phyloP scores from a whole-genome alignment of 306 rosid species.

The Casuarina cunninghamiana region DNA sequence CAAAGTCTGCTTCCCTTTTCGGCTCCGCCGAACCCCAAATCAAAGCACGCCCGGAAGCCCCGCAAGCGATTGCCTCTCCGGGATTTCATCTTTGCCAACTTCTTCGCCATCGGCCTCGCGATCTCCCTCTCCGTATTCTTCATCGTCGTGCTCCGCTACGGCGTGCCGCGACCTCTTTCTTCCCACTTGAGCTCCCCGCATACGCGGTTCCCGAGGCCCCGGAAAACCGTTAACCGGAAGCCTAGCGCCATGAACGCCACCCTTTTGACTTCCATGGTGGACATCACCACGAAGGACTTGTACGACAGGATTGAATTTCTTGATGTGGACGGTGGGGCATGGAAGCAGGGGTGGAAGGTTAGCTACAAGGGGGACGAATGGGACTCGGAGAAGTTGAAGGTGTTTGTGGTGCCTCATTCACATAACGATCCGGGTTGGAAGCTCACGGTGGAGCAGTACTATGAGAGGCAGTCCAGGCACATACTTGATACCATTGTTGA shows the following conservation, averaged over 20 bases:
- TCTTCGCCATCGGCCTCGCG: conserved; percentile 75
- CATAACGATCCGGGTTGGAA: conserved; percentile 99
- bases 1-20: conserved; percentile 61
- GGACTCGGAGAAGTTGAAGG: conserved; percentile 88
- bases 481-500: conserved; percentile 90
- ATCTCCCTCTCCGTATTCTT: conserved; percentile 62
- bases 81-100: conserved; percentile 71
- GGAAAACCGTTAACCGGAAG: conserved; percentile 49
- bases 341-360: conserved; percentile 98
- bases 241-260: conserved; percentile 22
- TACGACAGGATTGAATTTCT: conserved; percentile 77
- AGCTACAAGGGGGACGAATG: conserved; percentile 84
- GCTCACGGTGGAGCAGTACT: conserved; percentile 90
- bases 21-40: conserved; percentile 54
- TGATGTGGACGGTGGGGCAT: conserved; percentile 89
- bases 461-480: conserved; percentile 73
- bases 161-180: conserved; percentile 73
- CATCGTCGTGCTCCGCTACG: conserved; percentile 63
- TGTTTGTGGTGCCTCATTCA: conserved; percentile 91
- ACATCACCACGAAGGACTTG: conserved; percentile 78
- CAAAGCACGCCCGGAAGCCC: conserved; percentile 60
- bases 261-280: conserved; percentile 52
- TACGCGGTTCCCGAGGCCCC: conserved; percentile 32
- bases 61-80: conserved; percentile 54
- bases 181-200: conserved; percentile 42